Evolutionary conservation across 192 early-diverging fungal species (phyloP).

Genomic region (Dissophora globulifera): DNA sequence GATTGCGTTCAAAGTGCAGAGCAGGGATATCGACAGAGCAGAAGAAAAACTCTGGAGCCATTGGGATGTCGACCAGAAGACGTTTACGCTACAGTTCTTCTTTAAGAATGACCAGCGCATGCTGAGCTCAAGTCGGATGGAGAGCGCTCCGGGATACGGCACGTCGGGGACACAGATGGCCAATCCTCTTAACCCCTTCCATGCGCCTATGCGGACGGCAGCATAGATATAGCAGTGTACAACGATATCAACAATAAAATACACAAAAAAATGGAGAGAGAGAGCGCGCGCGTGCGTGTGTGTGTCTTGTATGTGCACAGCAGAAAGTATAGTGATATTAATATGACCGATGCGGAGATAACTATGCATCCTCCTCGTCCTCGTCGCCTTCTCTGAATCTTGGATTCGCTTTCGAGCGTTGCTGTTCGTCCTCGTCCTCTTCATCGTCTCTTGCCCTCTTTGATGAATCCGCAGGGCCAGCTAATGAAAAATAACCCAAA

Average conservation of each 20-base stretch:
- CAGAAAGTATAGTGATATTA: too few species aligned
- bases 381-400: conserved; percentile 54
- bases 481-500: not conserved
- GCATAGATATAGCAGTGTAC: conserved; percentile 21
- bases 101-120: conserved; percentile 73
- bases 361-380: conserved; percentile 56
- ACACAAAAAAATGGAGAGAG: not conserved
- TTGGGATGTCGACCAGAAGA: conserved; percentile 92
- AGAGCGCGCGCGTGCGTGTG: too few species aligned
- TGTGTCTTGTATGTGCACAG: too few species aligned
- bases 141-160: conserved; percentile 42
- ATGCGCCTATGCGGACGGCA: conserved; percentile 50
- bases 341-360: too few species aligned
- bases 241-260: not conserved
- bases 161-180: conserved; percentile 43
- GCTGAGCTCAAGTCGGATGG: conserved; percentile 46
- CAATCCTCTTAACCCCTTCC: conserved; percentile 49
- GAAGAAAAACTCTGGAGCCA: conserved; percentile 92
- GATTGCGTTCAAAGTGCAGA: conserved; percentile 94
- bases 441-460: conserved; percentile 50
- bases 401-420: conserved; percentile 48
- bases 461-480: not conserved
- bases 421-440: conserved; percentile 37
- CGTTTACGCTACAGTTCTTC: conserved; percentile 93
- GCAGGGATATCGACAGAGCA: conserved; percentile 87